A percentile compares a stretch with the other conserved stretches of the same genome.
phyloP scores from a whole-genome alignment of 345 rosid species.

The Lepidium africanum region DNA sequence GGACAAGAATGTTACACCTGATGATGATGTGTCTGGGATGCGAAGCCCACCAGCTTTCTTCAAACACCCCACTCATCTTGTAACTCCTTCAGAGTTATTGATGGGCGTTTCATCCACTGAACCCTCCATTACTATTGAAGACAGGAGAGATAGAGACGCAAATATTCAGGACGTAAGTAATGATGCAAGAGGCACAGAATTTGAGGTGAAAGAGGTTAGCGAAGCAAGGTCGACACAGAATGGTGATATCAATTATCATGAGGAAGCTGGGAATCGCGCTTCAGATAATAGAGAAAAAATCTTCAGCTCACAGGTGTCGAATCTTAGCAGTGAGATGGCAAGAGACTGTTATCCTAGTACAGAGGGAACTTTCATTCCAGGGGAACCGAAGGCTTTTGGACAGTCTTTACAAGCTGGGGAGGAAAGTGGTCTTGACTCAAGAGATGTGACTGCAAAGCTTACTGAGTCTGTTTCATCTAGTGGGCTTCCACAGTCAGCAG shows the following conservation, averaged over 20 bases:
- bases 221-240: slow-evolving; percentile 43
- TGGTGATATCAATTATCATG: slow-evolving; percentile 37
- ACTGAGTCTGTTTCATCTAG: slow-evolving; percentile 34
- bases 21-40: slow-evolving; percentile 39
- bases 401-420: slow-evolving; percentile 33
- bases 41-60: slow-evolving; percentile 40
- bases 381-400: slow-evolving; percentile 31
- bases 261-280: slow-evolving; percentile 30
- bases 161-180: slow-evolving; percentile 41
- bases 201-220: slow-evolving; percentile 60
- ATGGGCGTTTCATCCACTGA: slow-evolving; percentile 60
- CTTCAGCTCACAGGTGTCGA: slow-evolving; percentile 64
- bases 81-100: slow-evolving; percentile 78
- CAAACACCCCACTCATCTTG: slow-evolving; percentile 74
- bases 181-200: slow-evolving; percentile 36
- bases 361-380: slow-evolving; percentile 35
- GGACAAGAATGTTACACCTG: slow-evolving; percentile 37
- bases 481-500: slow-evolving; percentile 31
- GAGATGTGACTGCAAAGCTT: slow-evolving; percentile 38
- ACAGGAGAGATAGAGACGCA: slow-evolving; percentile 38
- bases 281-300: slow-evolving; percentile 42
- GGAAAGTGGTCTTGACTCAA: slow-evolving; percentile 33
- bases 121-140: slow-evolving; percentile 32
- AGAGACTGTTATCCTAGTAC: slow-evolving; percentile 42
- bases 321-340: slow-evolving; percentile 52